Evolutionary conservation across 2,329 filamentous ascomycete species (phyloP).

Genomic region (Huntiella moniliformis): DNA sequence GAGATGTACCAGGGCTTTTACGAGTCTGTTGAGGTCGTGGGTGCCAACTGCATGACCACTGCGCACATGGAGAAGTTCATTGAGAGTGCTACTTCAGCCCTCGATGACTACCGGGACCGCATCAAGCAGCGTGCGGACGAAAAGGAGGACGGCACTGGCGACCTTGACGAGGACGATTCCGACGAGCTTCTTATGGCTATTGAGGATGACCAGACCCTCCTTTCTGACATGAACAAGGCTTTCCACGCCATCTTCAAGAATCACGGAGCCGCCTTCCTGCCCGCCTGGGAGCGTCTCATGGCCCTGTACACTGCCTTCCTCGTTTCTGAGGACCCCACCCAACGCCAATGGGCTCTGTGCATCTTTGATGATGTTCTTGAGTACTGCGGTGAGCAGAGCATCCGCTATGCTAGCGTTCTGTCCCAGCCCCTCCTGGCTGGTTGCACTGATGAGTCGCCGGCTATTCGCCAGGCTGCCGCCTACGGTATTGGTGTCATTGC

Average conservation of each 20-base stretch:
- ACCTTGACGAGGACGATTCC: slow-evolving; percentile 77
- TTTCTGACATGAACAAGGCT: slow-evolving; percentile 99
- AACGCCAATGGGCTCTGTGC: slow-evolving; percentile 96
- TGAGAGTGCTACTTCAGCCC: slow-evolving; percentile 61
- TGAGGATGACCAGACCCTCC: slow-evolving; percentile 87
- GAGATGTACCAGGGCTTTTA: slow-evolving; percentile 99
- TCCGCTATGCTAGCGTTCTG: slow-evolving; percentile 71
- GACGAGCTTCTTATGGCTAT: slow-evolving; percentile 80
- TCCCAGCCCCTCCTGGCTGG: slow-evolving; percentile 72
- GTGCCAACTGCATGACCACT: slow-evolving; percentile 59
- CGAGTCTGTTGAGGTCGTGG: slow-evolving; percentile 86
- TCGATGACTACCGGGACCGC: slow-evolving; percentile 83
- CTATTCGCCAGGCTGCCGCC: slow-evolving; percentile 85
- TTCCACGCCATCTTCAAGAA: slow-evolving; percentile 99
- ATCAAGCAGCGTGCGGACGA: slow-evolving; percentile 73
- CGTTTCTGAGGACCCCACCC: slow-evolving; percentile 62
- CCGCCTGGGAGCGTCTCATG: slow-evolving; percentile 71
- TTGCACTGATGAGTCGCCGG: slow-evolving; percentile 67
- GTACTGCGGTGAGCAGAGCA: slow-evolving; percentile 81
- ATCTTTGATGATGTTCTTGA: slow-evolving; percentile 97
- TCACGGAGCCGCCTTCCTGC: slow-evolving; percentile 68
- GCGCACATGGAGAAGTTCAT: slow-evolving; percentile 79
- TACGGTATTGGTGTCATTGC: slow-evolving; percentile 94
- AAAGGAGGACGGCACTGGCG: slow-evolving; percentile 48
- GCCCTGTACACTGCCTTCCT: slow-evolving; percentile 75